Percentiles rank a stretch among this genome's conserved stretches.
These are phyloP conservation scores for Puccinellia tenuiflora DNA, from an alignment of 176 grass and related monocot species.

Conservation along the genomic window DNA sequence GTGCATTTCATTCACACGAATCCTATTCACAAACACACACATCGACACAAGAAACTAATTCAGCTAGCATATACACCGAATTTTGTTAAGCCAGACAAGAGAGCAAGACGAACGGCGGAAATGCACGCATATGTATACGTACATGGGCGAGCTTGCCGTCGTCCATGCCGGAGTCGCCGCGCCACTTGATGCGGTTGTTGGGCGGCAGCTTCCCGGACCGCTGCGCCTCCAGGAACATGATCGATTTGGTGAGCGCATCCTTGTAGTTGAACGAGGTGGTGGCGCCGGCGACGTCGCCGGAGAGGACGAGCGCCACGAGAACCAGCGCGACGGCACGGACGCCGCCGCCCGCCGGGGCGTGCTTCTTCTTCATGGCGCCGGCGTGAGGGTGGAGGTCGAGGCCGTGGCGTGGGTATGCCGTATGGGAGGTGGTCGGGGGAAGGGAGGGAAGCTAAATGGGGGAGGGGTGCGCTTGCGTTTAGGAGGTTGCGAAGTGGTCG, in stretches of 20 bases:
- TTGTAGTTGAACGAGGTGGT: conserved; percentile 48
- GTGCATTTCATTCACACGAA: neutral
- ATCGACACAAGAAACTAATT: neutral
- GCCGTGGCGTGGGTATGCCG: neutral
- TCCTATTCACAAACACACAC: neutral
- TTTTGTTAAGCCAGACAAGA: neutral
- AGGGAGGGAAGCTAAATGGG: conserved; percentile 4
- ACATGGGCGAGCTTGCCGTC: conserved; percentile 86
- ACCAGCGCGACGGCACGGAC: conserved; percentile 38
- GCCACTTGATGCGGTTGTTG: conserved; percentile 76
- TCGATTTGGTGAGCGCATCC: conserved; percentile 77
- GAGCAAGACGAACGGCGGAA: neutral
- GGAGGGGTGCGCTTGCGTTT: conserved; percentile 29
- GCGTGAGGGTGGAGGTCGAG: neutral
- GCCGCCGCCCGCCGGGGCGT: neutral
- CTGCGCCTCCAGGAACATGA: conserved; percentile 95
- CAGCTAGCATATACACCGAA: neutral
- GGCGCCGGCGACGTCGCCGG: conserved; percentile 23
- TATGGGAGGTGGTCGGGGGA: neutral
- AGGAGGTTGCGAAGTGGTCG: conserved; percentile 39
- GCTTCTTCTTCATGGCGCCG: conserved; percentile 7
- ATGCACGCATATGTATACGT: neutral
- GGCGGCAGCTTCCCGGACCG: conserved; percentile 81
- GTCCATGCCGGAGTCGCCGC: conserved; percentile 79
- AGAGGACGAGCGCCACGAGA: conserved; percentile 41